A percentile compares a stretch with the other conserved stretches of the same genome.
Evolutionary conservation across 2,329 filamentous ascomycete species (phyloP).

Genomic region (Fusarium irregulare): DNA sequence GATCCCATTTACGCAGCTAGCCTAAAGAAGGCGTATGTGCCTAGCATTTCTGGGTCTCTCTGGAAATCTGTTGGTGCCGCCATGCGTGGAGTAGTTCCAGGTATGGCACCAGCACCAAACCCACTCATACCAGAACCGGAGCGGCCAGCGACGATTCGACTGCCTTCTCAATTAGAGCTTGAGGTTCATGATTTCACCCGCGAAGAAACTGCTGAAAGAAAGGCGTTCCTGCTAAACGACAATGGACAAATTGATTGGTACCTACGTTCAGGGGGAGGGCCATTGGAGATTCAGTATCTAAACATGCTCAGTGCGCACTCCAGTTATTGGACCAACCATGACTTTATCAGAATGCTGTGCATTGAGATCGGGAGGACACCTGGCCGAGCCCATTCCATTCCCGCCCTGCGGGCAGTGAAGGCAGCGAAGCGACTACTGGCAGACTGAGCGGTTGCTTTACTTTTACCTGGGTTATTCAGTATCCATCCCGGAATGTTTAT

Average conservation of each 20-base stretch:
- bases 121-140: slow-evolving; percentile 48
- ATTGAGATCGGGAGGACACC: slow-evolving; percentile 83
- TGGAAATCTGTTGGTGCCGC: slow-evolving; percentile 72
- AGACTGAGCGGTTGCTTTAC: slow-evolving; percentile 18
- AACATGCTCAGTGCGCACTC: slow-evolving; percentile 97
- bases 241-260: slow-evolving; percentile 97
- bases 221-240: slow-evolving; percentile 89
- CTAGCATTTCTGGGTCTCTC: slow-evolving; percentile 74
- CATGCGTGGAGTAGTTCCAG: slow-evolving; percentile 71
- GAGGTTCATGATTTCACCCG: slow-evolving; percentile 95
- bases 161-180: slow-evolving; percentile 81
- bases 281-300: slow-evolving; percentile 93
- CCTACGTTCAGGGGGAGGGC: slow-evolving; percentile 83
- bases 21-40: slow-evolving; percentile 82
- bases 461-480: neutral
- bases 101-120: slow-evolving; percentile 52
- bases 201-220: slow-evolving; percentile 91
- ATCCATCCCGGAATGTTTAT: neutral
- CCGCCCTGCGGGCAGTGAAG: slow-evolving; percentile 70
- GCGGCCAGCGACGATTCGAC: slow-evolving; percentile 57
- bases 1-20: slow-evolving; percentile 82
- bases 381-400: slow-evolving; percentile 70
- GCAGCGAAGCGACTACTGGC: slow-evolving; percentile 54
- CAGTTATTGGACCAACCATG: slow-evolving; percentile 88
- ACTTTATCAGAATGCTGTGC: slow-evolving; percentile 92